A percentile compares a stretch with the other conserved stretches of the same genome.
Evolutionary conservation across 768 basidiomycete species (phyloP).

Genomic region (Suillus subaureus): DNA sequence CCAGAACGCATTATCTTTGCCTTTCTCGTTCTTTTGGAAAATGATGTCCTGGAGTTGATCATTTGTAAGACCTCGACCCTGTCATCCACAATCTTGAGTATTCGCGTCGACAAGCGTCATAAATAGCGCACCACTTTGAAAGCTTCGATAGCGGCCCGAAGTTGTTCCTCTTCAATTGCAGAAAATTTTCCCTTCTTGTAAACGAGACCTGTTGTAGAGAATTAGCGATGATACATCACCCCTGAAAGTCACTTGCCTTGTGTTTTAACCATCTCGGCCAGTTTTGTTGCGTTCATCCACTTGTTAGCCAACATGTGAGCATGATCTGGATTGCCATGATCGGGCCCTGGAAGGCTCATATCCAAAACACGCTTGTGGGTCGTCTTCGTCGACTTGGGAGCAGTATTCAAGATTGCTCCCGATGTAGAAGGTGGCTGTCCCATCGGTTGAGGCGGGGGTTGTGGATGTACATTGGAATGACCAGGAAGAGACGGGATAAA

Average conservation of each 20-base stretch:
- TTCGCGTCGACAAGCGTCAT: not conserved
- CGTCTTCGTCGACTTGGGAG: slow-evolving; percentile 37
- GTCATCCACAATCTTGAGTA: slow-evolving; percentile 9
- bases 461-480: slow-evolving; percentile 28
- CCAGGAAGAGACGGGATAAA: slow-evolving; percentile 25
- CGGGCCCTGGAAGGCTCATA: slow-evolving; percentile 43
- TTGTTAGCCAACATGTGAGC: slow-evolving; percentile 73
- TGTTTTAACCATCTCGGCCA: slow-evolving; percentile 66
- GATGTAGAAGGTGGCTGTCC: slow-evolving; percentile 46
- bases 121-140: slow-evolving; percentile 55
- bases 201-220: slow-evolving; percentile 57
- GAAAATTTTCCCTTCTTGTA: slow-evolving; percentile 91
- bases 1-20: slow-evolving; percentile 73
- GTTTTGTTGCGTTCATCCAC: slow-evolving; percentile 72
- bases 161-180: slow-evolving; percentile 69
- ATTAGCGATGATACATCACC: slow-evolving; percentile 6
- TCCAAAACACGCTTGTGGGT: slow-evolving; percentile 43
- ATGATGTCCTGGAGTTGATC: slow-evolving; percentile 65
- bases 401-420: slow-evolving; percentile 43
- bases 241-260: slow-evolving; percentile 49
- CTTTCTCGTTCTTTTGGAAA: slow-evolving; percentile 65
- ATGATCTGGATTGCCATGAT: slow-evolving; percentile 54
- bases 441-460: slow-evolving; percentile 38
- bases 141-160: slow-evolving; percentile 63
- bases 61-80: slow-evolving; percentile 55